phyloP scores from a whole-genome alignment of 192 early-diverging fungal genomes.

The Coemansia sp. region DNA sequence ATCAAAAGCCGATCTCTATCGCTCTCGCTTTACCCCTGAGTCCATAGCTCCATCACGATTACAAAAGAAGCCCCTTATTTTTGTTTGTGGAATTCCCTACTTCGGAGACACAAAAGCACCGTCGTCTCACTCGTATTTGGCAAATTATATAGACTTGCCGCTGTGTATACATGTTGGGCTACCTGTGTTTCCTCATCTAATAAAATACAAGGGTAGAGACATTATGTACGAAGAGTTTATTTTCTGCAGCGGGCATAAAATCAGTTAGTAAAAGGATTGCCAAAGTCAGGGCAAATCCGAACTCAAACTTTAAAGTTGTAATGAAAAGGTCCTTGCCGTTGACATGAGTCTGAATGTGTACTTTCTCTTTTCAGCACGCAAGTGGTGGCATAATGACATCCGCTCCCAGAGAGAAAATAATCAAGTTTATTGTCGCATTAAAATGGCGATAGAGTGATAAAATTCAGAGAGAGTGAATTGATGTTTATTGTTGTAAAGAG shows the following conservation, averaged over 20 bases:
- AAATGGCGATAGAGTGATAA: neutral
- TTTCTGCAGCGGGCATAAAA: neutral
- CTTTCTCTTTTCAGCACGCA: neutral
- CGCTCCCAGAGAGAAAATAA: neutral
- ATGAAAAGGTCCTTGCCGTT: neutral
- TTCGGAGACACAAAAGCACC: neutral
- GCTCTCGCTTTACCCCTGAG: neutral
- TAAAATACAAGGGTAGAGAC: neutral
- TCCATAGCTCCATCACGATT: neutral
- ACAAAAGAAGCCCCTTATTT: neutral
- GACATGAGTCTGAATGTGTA: neutral
- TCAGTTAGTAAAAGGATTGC: neutral
- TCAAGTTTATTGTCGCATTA: neutral
- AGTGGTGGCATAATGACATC: neutral
- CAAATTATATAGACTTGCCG: neutral
- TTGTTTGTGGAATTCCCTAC: constrained; percentile 1
- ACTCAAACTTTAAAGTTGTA: neutral
- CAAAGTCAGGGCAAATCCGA: neutral
- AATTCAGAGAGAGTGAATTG: no score
- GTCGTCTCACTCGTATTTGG: neutral
- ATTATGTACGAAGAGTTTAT: neutral
- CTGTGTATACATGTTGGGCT: neutral
- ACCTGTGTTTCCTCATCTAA: neutral
- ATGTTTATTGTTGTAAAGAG: no score
- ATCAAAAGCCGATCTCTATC: neutral